A percentile compares a stretch with the other conserved stretches of the same genome.
Evolutionary conservation across 192 early-diverging fungal genomes (phyloP).

Genomic region (Jimgerdemannia flammicorona): DNA sequence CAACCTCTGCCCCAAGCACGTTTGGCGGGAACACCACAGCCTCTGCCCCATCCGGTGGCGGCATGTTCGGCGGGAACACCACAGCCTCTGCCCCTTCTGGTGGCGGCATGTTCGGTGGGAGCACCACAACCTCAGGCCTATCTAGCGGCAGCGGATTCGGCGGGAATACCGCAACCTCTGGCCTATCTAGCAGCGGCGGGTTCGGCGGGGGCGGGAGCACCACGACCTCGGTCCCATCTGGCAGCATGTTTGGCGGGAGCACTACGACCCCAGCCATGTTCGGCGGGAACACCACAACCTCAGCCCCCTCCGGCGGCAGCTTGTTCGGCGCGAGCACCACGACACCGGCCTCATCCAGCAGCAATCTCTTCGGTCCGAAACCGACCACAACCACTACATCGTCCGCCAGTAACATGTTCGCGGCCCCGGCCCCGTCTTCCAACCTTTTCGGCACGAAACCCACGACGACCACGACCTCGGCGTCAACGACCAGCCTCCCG

Average conservation of each 20-base stretch:
- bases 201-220: slow-evolving; percentile 7
- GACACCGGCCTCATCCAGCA: slow-evolving; percentile 16
- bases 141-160: too few species aligned
- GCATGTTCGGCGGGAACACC: too few species aligned
- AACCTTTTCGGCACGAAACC: slow-evolving; percentile 13
- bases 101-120: too few species aligned
- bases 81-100: too few species aligned
- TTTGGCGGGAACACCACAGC: too few species aligned
- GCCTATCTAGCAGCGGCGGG: not conserved
- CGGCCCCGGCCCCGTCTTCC: slow-evolving; percentile 24
- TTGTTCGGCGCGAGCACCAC: slow-evolving; percentile 20
- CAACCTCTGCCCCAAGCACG: too few species aligned
- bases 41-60: too few species aligned
- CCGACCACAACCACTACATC: slow-evolving; percentile 23
- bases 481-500: slow-evolving; percentile 6
- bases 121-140: too few species aligned
- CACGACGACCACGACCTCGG: not conserved
- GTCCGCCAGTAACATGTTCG: not conserved
- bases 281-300: slow-evolving; percentile 6
- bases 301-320: slow-evolving; percentile 7
- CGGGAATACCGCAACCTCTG: not conserved
- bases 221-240: slow-evolving; percentile 9
- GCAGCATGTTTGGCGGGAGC: slow-evolving; percentile 13
- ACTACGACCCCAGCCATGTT: not conserved
- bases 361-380: slow-evolving; percentile 7